Evolutionary conservation across 495 filamentous ascomycete genomes (phyloP).

Genomic region (Aspergillus diversus): DNA sequence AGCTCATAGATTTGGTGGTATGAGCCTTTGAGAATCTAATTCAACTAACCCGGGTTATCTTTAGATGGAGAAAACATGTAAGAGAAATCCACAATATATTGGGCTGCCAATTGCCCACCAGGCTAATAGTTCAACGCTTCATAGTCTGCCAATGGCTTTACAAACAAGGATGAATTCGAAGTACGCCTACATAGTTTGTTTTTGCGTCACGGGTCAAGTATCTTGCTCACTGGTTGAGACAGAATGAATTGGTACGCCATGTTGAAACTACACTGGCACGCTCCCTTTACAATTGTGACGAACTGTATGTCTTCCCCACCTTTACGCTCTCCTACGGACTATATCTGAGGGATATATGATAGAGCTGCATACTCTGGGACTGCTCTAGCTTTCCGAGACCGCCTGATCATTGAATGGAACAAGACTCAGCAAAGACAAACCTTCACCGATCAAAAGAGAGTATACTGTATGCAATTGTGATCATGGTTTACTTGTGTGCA

Average conservation of each 20-base stretch:
- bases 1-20: too few species aligned
- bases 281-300: constrained; percentile 98
- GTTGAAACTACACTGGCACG: constrained; percentile 96
- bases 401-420: constrained; percentile 95
- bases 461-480: constrained; percentile 69
- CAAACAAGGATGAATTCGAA: constrained; percentile 73
- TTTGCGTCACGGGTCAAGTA: neutral
- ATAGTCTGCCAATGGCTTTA: constrained; percentile 70
- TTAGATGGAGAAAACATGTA: constrained; percentile 81
- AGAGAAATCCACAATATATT: constrained; percentile 19
- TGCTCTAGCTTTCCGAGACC: constrained; percentile 88
- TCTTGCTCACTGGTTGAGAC: constrained; percentile 18
- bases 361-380: constrained; percentile 89
- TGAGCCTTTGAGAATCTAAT: neutral
- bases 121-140: neutral
- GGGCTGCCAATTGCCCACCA: neutral
- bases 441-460: constrained; percentile 82
- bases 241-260: constrained; percentile 86
- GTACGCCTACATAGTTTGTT: constrained; percentile 34
- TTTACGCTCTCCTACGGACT: neutral
- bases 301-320: constrained; percentile 51
- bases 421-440: constrained; percentile 96
- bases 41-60: constrained; percentile 22
- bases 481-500: neutral
- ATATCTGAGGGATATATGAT: neutral